phyloP scores from a whole-genome alignment of 164 flowering plant genomes.

The Dillenia suffruticosa region DNA sequence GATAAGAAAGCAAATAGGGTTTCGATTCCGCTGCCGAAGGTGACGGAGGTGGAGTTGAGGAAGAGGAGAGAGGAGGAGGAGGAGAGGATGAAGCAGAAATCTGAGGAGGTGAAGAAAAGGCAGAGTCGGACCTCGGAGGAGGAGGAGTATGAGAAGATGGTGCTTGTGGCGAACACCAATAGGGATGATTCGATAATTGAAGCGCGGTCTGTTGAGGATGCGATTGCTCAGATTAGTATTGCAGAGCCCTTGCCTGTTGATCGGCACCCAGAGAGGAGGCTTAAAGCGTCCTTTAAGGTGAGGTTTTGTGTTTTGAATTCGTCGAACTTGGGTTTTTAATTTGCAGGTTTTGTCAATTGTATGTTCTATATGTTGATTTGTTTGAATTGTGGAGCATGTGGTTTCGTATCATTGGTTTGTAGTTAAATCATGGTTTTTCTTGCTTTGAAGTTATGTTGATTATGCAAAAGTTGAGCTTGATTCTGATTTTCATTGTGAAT shows the following conservation, averaged over 20 bases:
- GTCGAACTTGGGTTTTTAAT: background rate
- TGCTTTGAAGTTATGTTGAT: no score
- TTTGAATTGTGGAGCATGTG: no score
- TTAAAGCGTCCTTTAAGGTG: constrained; percentile 92
- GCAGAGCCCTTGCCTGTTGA: constrained; percentile 63
- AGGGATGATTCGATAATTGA: constrained; percentile 80
- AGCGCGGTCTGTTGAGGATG: constrained; percentile 87
- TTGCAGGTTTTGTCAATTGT: no score
- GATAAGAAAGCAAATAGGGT: constrained; percentile 92
- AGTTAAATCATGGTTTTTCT: no score
- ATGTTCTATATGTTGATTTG: no score
- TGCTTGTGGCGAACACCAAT: constrained; percentile 68
- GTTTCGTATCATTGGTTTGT: no score
- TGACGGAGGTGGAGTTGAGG: constrained; percentile 80
- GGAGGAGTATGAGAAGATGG: constrained; percentile 92
- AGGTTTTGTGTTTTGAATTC: background rate
- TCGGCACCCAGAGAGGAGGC: constrained; percentile 88
- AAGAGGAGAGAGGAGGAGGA: constrained; percentile 67
- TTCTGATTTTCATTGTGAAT: no score
- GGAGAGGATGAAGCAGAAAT: constrained; percentile 35
- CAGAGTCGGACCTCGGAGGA: constrained; percentile 68
- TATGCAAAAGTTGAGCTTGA: no score
- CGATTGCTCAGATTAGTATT: constrained; percentile 61
- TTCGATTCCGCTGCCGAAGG: constrained; percentile 83
- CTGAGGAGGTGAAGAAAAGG: constrained; percentile 66